Evolutionary conservation across 495 filamentous ascomycete genomes (phyloP).

Genomic region (Annulohypoxylon bovei): DNA sequence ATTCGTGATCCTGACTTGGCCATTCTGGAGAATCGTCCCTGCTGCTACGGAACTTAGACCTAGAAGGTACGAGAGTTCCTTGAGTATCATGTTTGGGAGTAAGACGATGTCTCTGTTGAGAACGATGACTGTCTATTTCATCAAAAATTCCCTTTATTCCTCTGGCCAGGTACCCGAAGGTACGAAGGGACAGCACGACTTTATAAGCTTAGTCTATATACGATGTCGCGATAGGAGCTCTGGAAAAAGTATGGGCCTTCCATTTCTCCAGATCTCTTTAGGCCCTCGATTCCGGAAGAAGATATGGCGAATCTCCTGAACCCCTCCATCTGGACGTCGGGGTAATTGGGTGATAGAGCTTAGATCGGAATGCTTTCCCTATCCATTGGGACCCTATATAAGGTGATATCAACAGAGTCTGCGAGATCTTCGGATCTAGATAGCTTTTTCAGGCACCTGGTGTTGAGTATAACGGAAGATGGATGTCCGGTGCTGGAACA

Average conservation of each 20-base stretch:
- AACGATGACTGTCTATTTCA: not conserved
- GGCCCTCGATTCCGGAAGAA: constrained; percentile 6
- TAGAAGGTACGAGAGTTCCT: constrained; percentile 26
- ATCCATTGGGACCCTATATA: constrained; percentile 4
- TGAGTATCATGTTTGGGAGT: constrained; percentile 25
- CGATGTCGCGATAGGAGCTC: not conserved
- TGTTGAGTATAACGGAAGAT: constrained; percentile 27
- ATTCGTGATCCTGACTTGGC: constrained; percentile 60
- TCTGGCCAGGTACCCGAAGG: not conserved
- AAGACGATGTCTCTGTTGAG: not conserved
- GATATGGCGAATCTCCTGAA: not conserved
- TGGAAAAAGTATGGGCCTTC: not conserved
- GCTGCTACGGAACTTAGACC: constrained; percentile 43
- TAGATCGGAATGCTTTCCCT: not conserved
- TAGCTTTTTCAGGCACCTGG: not conserved
- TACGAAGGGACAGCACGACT: not conserved
- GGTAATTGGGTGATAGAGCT: constrained; percentile 8
- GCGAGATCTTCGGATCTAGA: constrained; percentile 18
- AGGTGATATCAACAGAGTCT: not conserved
- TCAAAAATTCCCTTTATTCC: not conserved
- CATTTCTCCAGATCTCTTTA: not conserved
- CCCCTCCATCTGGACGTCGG: constrained; percentile 6
- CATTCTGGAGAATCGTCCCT: constrained; percentile 70
- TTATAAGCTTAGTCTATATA: constrained; percentile 1
- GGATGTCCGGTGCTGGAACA: constrained; percentile 28